Percentiles rank a stretch among this genome's conserved stretches.
phyloP scores from a whole-genome alignment of 108 stramenopile species.

The Nitzschia sp. region DNA sequence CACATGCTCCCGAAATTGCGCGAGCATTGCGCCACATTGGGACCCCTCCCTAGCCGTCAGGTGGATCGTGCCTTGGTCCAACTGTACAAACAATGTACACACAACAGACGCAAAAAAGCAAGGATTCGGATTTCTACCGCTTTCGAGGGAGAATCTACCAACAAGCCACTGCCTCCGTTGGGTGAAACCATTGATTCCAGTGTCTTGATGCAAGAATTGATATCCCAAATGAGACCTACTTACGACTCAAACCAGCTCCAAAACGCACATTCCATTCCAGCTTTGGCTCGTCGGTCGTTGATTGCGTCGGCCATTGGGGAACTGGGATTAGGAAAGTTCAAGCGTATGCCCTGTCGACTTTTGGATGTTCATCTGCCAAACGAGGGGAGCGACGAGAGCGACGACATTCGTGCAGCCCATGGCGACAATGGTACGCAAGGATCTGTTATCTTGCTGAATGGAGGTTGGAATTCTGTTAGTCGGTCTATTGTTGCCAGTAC shows the following conservation, averaged over 20 bases:
- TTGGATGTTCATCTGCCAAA: slow-evolving; percentile 9
- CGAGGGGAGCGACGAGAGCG: background rate
- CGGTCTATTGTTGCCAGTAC: slow-evolving; percentile 55
- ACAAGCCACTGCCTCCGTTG: too few species aligned
- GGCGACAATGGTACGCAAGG: background rate
- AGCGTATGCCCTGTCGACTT: slow-evolving; percentile 59
- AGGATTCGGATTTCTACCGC: too few species aligned
- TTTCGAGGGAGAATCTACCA: too few species aligned
- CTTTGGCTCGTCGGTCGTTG: slow-evolving; percentile 33
- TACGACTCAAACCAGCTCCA: too few species aligned
- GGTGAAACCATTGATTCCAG: too few species aligned
- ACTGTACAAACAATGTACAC: slow-evolving; percentile 11
- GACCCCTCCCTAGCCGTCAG: background rate
- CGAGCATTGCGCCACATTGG: too few species aligned
- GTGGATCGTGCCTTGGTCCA: slow-evolving; percentile 5
- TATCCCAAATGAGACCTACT: too few species aligned
- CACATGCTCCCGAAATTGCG: too few species aligned
- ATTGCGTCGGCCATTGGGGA: slow-evolving; percentile 58
- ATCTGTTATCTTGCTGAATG: slow-evolving; percentile 61
- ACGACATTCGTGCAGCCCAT: background rate
- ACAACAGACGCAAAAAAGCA: background rate
- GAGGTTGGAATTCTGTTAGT: slow-evolving; percentile 82
- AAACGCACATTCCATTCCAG: background rate
- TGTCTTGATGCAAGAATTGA: too few species aligned
- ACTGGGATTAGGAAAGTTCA: slow-evolving; percentile 72